Base-by-base conservation (phyloP, 805 yeast species). In the Wickerhamomyces ciferrii region DNA sequence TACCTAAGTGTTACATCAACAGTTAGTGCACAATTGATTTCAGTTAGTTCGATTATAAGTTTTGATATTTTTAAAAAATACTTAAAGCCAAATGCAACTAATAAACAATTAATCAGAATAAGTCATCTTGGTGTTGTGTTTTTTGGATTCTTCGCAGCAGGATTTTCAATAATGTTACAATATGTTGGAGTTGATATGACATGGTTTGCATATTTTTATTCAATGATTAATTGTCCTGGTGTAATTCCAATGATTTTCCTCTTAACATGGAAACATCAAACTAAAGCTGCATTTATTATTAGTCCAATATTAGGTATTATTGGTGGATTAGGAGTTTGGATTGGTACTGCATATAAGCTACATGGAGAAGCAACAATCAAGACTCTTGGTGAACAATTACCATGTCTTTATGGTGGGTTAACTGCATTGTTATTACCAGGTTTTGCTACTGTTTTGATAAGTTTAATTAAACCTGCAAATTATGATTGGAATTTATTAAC, bases 1-100 rank as follows among this genome's bases (percentile, higher is more conserved):
- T 71, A 65, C 51, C 59, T 70, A 66, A 60, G 73, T 18, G 70
- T 62, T 19, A 70, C 75, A 4, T 65, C 71, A 9, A 70, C 75
- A 2, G 57, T 67, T 15, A 62, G 69, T n/a, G 72, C 73, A 1
- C 72, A 70, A 47, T 53, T 69, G 49, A 67, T 70, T 48, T 71
- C 73, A 7, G 62, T 69, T 43, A 62, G 71, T 2, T 65, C 72
- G 0, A 60, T 70, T 19, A 36, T 56, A n/a, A 65, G 71, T 6
- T 70, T 68, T 52, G 75, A 70, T 50, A 49, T 70, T 34, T 70
- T 61, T 53, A 59, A 66, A 47, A 55, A 58, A 18, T 70, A 70
- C 49, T 49, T 69, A 42, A 63, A 63, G 20, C 72, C 72, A 10
- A 41, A 57, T 13, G 74, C 75, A 2, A 50, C 64, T 6, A 72